A percentile compares a stretch with the other conserved stretches of the same genome.
phyloP scores from a whole-genome alignment of 1,284 basidiomycete species.

The Cutaneotrichosporon cyanovorans region DNA sequence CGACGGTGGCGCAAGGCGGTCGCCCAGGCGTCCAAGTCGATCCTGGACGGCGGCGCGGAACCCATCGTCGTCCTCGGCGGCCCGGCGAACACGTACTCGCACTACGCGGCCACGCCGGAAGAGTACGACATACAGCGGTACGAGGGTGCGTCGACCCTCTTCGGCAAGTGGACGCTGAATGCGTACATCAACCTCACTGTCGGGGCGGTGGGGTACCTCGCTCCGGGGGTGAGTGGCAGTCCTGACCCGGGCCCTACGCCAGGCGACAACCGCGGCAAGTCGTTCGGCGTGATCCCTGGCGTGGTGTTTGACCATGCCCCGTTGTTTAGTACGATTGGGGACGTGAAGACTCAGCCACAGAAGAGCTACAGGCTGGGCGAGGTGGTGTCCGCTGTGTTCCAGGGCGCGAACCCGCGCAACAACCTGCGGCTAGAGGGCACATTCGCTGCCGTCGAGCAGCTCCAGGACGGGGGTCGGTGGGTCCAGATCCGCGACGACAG shows the following conservation, averaged over 20 bases:
- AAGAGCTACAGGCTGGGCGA: not conserved
- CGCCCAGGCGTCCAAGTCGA: not conserved
- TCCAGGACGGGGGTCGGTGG: constrained; percentile 4
- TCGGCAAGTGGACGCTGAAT: constrained; percentile 9
- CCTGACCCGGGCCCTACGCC: not conserved
- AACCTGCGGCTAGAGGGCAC: constrained; percentile 16
- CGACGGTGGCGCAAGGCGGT: constrained; percentile 11
- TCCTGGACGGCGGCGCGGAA: constrained; percentile 1
- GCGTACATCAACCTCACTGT: constrained; percentile 14
- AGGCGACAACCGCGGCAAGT: constrained; percentile 6
- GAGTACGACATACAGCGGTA: constrained; percentile 16
- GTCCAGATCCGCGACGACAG: constrained; percentile 6
- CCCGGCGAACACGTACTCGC: constrained; percentile 12
- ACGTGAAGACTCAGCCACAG: constrained; percentile 3
- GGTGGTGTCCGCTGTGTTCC: constrained; percentile 2
- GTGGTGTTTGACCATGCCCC: constrained; percentile 12
- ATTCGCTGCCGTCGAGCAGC: constrained; percentile 10
- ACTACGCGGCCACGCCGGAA: constrained; percentile 10
- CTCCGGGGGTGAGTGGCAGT: not conserved
- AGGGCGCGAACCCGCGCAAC: constrained; percentile 16
- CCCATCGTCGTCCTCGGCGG: constrained; percentile 15
- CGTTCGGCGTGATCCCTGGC: not conserved
- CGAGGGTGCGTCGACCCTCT: constrained; percentile 16
- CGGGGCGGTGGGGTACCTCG: constrained; percentile 3
- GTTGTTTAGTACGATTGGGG: constrained; percentile 3